Evolutionary conservation across 2,329 filamentous ascomycete species (phyloP), one percentile per base, ranked within the genome.

Genomic region (Xylaria sp.): DNA sequence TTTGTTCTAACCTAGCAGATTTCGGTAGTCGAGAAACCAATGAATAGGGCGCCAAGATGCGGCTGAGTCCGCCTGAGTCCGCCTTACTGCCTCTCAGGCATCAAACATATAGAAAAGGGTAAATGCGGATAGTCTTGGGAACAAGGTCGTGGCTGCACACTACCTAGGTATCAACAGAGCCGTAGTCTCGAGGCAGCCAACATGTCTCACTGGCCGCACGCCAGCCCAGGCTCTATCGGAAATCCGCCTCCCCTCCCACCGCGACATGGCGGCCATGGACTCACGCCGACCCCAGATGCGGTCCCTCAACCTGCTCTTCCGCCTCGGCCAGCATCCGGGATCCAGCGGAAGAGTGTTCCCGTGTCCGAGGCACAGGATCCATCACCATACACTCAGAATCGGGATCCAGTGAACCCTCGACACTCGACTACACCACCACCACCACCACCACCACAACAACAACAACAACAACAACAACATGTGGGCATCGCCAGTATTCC

Each of bases 301-400:
- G 28, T 35, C 14, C 57, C 57, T 52, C 61, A 52, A 19, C 57
- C 61, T 42, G 51, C 56, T 53, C 61, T 64, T 53, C 61, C 61
- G 28, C 61, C 61, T 47, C 61, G 57, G 21, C 52, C 35, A 4
- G n/a, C 28, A 2, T 12, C 8, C 38, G 19, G 28, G 4, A 31
- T 42, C 6, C 53, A 40, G 9, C 17, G 40, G n/a, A 42, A 47
- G n/a, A 11, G 31, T n/a, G 15, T 52, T 38, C 21, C 40, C 11
- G 46, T 15, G 14, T 5, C 21, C 9, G 17, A 46, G 25, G 37
- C 17, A 51, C 56, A 59, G 4, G 28, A 9, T 6, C 31, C 42
- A 9, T 23, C 4, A 5, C 42, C 33, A 5, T 14, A 25, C 15
- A 2, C 46, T 45, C 56, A 45, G 12, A 42, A 40, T n/a, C 14